These are phyloP conservation scores for Cyclostephanos invisitatus DNA, from an alignment of 108 stramenopile species.

Conservation along the genomic window DNA sequence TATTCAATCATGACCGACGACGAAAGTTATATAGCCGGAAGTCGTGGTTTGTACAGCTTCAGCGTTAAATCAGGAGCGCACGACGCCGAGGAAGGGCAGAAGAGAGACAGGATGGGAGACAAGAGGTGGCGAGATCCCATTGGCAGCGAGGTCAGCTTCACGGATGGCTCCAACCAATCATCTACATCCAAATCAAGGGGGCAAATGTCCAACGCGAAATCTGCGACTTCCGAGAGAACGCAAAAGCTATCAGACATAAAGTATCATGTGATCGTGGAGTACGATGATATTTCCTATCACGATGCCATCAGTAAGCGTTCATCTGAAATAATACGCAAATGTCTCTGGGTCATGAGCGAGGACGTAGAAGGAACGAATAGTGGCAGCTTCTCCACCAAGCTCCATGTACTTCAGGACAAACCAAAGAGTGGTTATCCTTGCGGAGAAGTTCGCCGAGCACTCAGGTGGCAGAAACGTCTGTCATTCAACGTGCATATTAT, in stretches of 20 bases:
- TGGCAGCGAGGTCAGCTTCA: background rate
- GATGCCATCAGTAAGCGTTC: constrained; percentile 1
- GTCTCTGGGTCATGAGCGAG: background rate
- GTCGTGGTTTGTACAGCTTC: background rate
- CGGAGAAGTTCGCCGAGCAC: constrained; percentile 7
- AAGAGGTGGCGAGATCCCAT: background rate
- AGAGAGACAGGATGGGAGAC: background rate
- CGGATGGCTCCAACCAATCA: background rate
- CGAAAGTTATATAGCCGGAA: constrained; percentile 1
- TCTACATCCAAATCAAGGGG: constrained; percentile 7
- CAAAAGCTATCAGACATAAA: background rate
- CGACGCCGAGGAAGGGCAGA: background rate
- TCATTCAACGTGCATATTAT: constrained; percentile 3
- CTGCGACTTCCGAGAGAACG: background rate
- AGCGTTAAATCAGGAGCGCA: background rate
- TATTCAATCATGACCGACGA: constrained; percentile 16
- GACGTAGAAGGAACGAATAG: background rate
- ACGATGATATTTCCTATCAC: constrained; percentile 10
- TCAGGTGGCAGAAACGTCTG: background rate
- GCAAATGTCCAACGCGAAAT: background rate
- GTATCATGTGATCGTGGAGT: constrained; percentile 3
- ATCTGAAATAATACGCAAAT: constrained; percentile 10
- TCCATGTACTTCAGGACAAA: constrained; percentile 2
- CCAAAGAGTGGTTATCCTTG: constrained; percentile 5
- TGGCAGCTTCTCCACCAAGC: background rate